Conservation (phyloP, 106 monocot genomes). For the Allium sativum region DNA sequence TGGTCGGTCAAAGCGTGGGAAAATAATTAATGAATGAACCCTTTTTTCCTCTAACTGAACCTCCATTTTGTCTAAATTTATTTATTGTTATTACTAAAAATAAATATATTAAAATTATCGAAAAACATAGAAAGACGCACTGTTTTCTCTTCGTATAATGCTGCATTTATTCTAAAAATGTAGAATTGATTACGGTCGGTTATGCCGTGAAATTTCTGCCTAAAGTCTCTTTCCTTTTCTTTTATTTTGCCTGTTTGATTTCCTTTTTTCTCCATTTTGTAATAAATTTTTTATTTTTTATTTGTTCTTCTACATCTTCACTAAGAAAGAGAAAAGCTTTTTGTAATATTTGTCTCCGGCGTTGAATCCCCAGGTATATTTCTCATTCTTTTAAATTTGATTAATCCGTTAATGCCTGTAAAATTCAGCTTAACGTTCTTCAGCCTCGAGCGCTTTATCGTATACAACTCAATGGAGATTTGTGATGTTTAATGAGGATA, state of each 20-base stretch:
- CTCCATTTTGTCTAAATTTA: background rate
- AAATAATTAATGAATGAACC: conserved; percentile 1
- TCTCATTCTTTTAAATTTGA: background rate
- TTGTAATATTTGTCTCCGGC: conserved; percentile 1
- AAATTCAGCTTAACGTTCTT: too few species aligned
- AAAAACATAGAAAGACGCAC: too few species aligned
- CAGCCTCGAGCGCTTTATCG: too few species aligned
- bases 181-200: too few species aligned
- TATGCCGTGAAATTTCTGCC: too few species aligned
- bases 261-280: background rate
- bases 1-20: background rate
- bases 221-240: background rate
- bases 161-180: too few species aligned
- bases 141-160: too few species aligned
- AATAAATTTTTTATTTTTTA: background rate
- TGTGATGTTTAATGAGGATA: too few species aligned
- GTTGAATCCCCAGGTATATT: background rate
- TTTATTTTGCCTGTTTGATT: background rate
- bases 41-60: conserved; percentile 7
- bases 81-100: background rate
- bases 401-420: too few species aligned
- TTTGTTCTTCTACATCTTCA: background rate
- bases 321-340: background rate
- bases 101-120: background rate
- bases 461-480: too few species aligned